Base-by-base conservation (phyloP, 495 filamentous ascomycete species). In the Penicillium dipodomyicola region DNA sequence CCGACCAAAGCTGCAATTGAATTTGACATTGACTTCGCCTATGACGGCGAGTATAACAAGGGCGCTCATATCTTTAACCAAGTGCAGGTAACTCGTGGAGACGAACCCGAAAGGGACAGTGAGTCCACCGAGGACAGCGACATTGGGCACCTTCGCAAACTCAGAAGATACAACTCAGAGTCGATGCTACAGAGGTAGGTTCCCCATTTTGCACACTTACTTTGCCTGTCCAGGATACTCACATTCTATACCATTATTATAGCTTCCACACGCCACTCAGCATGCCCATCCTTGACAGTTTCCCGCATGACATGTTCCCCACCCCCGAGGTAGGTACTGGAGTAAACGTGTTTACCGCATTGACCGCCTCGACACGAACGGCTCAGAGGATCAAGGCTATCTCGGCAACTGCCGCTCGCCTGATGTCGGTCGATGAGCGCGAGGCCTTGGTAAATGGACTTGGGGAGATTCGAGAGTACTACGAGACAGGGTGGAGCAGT, bases 401-500 rank as follows among this genome's bases (percentile, higher is more conserved):
- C 23, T 83, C 88, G 59, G 69, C 72, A 19, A 77, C 82, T 6
- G 85, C 89, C 4, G 69, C 80, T 23, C 63, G 81, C 43, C 66
- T 80, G 48, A 78, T 91, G 27, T 78, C 79, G 3, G 63, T 96
- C 8, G 88, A 92, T 56, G 92, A 97, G 60, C 81, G 89, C 11
- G 94, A 98, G 72, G 78, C 77, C 12, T 77, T 98, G 33, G 80
- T 84, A 6, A 92, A 96, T 62, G 87, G 90, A n/a, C 76, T 98
- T 27, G 86, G 86, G 43, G 88, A 89, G 62, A 87, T 97, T 55
- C 84, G 87, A 11, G 93, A 96, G 65, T 86, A 85, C 56, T 97
- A 96, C 65, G 86, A 90, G 64, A 89, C 92, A 49, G 93, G 91
- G 1, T 97, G 91, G 91, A 82, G 85, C 37, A 92, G 89, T 71